Conservation (phyloP, 495 filamentous ascomycete genomes). For the Neurospora discreta region DNA sequence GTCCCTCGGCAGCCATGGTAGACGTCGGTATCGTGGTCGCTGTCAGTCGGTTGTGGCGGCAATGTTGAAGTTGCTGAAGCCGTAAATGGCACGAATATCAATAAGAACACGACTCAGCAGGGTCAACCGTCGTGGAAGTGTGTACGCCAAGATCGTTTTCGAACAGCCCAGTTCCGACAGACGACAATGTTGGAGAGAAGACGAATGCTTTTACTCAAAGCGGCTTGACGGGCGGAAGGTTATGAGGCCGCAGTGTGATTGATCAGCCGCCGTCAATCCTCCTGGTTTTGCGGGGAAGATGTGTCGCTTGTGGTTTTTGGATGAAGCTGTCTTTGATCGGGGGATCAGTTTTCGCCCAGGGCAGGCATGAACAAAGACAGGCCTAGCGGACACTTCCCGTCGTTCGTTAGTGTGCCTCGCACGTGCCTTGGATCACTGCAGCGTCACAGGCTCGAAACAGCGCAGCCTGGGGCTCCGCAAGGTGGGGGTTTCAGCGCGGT, state of each 20-base stretch:
- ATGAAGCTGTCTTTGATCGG: neutral
- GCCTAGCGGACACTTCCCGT: neutral
- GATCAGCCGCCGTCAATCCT: neutral
- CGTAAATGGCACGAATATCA: neutral
- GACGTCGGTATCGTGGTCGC: neutral
- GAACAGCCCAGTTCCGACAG: neutral
- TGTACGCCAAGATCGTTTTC: neutral
- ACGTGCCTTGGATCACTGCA: neutral
- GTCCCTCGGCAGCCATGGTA: conserved; percentile 39
- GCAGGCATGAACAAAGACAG: neutral
- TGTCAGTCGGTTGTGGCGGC: neutral
- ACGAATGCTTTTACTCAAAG: neutral
- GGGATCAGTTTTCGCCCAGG: neutral
- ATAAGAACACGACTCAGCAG: neutral
- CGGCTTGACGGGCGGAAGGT: neutral
- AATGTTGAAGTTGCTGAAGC: neutral
- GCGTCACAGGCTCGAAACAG: neutral
- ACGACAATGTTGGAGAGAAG: neutral
- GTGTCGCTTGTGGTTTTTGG: neutral
- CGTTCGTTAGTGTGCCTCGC: neutral
- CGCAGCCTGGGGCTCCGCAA: neutral
- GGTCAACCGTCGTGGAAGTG: neutral
- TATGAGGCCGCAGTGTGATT: neutral
- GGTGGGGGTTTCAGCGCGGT: neutral
- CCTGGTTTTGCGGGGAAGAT: neutral